Base-by-base conservation (phyloP, 1,139 yeast genomes). In the Scheffersomyces insectosa region DNA sequence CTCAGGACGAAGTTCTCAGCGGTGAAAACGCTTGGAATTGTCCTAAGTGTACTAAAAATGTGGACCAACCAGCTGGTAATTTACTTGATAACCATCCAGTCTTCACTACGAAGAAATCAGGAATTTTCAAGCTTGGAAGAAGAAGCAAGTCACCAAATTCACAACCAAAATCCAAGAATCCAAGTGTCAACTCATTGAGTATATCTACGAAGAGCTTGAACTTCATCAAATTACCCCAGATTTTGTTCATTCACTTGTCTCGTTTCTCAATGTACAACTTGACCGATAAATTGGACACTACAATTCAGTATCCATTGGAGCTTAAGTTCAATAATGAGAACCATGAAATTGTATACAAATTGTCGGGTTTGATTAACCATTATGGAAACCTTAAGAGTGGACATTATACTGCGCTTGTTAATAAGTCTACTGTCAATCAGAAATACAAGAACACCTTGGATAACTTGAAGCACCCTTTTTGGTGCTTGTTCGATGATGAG, bases 11-110 rank as follows among this genome's bases (percentile, higher is more conserved):
- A 60, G 62, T 82, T 1, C 63, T 86, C 41, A 75, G 80, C 9
- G 89, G 87, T 13, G 90, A 85, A 28, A 84, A 86, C 61, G 85
- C 88, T 7, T 86, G 95, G 95, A 74, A 79, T 48, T 86, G 95
- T 65, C 88, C 93, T 2, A 75, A 75, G 42, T 86, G 95, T 66
- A 70, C 76, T 36, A 67, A 70, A 37, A 33, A 39, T 7, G 31
- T 16, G 3, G 42, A 11, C 36, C 12, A 34, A 38, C 28, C 32
- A 7, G 42, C 36, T 9, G 42, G 29, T 3, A 46, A 49, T 42
- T 52, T 58, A 2, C 56, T 70, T 31, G 75, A 70, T 41, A 56
- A 56, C 40, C 75, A 70, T 50, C 75, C 75, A 15, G 73, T 74
- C 14, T 65, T 73, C 54, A 57, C 65, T 14, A 50, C 59, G 5